Percentiles rank a stretch among this genome's conserved stretches.
Conservation (phyloP, 169 alveolate genomes). For the Amoebophrya sp. region DNA sequence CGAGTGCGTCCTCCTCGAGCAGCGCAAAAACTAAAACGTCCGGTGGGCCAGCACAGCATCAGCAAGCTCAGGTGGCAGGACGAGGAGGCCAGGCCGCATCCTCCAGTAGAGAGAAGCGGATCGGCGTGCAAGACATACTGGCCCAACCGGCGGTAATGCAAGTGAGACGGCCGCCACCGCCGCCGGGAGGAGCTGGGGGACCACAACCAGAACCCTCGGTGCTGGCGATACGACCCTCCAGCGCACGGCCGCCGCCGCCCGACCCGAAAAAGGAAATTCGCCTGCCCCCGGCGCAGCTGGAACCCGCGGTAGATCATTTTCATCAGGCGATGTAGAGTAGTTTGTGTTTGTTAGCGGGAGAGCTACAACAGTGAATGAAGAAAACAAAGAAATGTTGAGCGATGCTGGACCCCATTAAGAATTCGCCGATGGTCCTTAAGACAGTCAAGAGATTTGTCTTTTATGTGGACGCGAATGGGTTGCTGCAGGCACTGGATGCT, state of each 20-base stretch:
- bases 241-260: not conserved
- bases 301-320: not conserved
- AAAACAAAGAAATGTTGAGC: too few species aligned
- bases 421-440: too few species aligned
- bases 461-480: too few species aligned
- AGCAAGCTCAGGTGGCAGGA: not conserved
- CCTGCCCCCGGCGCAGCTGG: not conserved
- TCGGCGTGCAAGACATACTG: not conserved
- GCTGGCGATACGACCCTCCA: not conserved
- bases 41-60: not conserved
- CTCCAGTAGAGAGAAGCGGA: not conserved
- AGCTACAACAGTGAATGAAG: too few species aligned
- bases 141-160: not conserved
- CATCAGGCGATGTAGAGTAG: too few species aligned
- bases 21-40: not conserved
- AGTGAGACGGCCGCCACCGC: not conserved
- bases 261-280: not conserved
- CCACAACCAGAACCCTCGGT: not conserved
- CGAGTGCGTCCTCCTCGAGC: not conserved
- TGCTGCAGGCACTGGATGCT: too few species aligned
- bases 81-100: not conserved
- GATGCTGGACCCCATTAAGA: too few species aligned
- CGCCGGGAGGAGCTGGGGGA: not conserved
- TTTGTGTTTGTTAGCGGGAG: too few species aligned
- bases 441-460: too few species aligned